Base-by-base conservation (phyloP, 2,329 filamentous ascomycete genomes). In the Botrytis fabae region DNA sequence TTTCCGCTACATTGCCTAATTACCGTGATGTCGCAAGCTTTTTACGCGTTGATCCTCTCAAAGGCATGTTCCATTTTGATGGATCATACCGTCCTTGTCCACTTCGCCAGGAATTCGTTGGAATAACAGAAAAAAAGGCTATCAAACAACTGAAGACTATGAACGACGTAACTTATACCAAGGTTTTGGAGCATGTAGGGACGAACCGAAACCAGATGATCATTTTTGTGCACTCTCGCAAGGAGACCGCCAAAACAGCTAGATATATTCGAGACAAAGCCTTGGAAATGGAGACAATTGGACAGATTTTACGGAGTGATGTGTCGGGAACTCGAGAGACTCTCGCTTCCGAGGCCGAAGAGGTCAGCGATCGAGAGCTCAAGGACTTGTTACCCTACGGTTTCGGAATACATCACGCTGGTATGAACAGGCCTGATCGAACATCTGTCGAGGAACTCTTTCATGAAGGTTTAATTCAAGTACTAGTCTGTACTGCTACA, bases 111-210 rank as follows among this genome's bases (percentile, higher is more conserved):
- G 97, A 99, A 82, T 99, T 98, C 80, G 93, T 99, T 77, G 96
- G 96, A 70, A 93, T 99, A 61, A 98, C 95, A 0, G 96, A 99
- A 78, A 97, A 96, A 84, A 98, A 98, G 82, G 93, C 96, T 9
- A 99, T 99, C 84, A 99, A 98, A 84, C 96, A 99, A 82, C 86
- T 99, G 71, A 98, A 98, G 86, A 97, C 93, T 0, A 99, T 99
- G 96, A 99, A 99, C 80, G 96, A 99, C 78, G 95, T 99, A 71
- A 98, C 94, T 73, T 99, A 99, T 82, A 97, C 91, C 76, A 99
- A 99, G 83, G 95, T 98, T 42, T 89, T 99, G 71, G 96, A 99
- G 82, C 95, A 98, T 80, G 95, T 98, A 44, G 96, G 96, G 10
- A 91, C 92, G 74, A 92, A 97, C 80, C 90, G 93, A 76, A 97